Base-by-base conservation (phyloP, 768 basidiomycete species). In the Suillus occidentalis region DNA sequence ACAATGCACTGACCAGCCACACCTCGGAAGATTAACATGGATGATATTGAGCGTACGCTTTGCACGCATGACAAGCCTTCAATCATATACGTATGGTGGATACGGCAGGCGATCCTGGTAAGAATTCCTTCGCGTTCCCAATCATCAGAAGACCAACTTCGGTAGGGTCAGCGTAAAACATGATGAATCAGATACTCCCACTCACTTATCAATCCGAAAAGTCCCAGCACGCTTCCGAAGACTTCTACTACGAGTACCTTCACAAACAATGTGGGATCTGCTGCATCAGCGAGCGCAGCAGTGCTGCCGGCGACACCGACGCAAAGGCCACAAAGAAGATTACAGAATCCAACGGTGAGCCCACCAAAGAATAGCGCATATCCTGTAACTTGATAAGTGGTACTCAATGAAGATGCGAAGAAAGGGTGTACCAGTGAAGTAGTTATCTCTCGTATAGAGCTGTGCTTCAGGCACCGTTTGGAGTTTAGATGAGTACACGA, bases 351-450 rank as follows among this genome's bases (percentile, higher is more conserved):
- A 36, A 97, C 96, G 2, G 95, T 95, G 40, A 98, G 80, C 37
- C 97, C 97, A 28, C 95, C 96, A 90, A 96, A 99, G 84, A 99
- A 99, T 60, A 99, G 84, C 3, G 97, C 90, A 71, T 87, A 98
- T 6, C 95, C 94, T 94, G 68, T 8, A 14, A 7, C 18, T n/a
- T 14, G 25, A 16, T 62, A 31, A 49, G 36, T 16, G 36, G 39
- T 28, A 62, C 22, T 50, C 25, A 9, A 22, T 55, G 28, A 34
- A 25, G 12, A 59, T 10, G 52, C 61, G 39, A 61, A 25, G 57
- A 43, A 22, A 25, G 6, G 12, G 63, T 76, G 40, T 64, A 88
- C 94, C 95, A 5, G 97, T 98, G 79, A 90, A 97, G 79, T 97
- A 97, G 78, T 98, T 98, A 66, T 89, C 83, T 13, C 83, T 82